Evolutionary conservation across 306 rosid species (phyloP).

Genomic region (Prosopis cineraria): DNA sequence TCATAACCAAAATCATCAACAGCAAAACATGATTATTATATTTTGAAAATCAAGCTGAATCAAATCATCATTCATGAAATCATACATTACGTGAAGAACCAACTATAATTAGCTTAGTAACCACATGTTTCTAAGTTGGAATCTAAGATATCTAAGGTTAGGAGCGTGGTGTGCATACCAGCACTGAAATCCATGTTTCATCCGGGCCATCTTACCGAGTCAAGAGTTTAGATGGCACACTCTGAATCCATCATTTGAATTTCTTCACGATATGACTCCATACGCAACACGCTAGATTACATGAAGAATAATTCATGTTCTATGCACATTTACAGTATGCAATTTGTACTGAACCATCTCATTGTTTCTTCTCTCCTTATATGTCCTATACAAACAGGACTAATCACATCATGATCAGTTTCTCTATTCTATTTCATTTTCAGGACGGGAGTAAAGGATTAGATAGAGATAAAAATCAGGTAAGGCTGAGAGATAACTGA

Average conservation of each 20-base stretch:
- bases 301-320: slow-evolving; percentile 22
- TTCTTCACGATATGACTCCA: slow-evolving; percentile 9
- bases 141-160: slow-evolving; percentile 26
- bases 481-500: background rate
- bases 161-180: slow-evolving; percentile 4
- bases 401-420: background rate
- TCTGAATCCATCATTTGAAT: background rate
- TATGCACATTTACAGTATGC: slow-evolving; percentile 8
- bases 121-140: background rate
- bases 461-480: background rate
- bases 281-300: slow-evolving; percentile 7
- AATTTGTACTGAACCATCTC: background rate
- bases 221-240: slow-evolving; percentile 3
- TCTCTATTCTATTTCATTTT: background rate
- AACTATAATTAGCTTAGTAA: background rate
- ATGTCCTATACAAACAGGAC: background rate
- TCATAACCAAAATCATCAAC: background rate
- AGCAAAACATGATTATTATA: background rate
- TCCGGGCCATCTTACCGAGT: slow-evolving; percentile 1
- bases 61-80: background rate
- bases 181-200: slow-evolving; percentile 3
- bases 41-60: background rate
- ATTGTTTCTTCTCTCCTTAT: background rate
- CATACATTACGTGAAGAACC: background rate
- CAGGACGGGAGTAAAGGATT: background rate